These are phyloP conservation scores for Diaporthe vexans DNA, from an alignment of 2,329 filamentous ascomycete genomes.

Conservation along the genomic window DNA sequence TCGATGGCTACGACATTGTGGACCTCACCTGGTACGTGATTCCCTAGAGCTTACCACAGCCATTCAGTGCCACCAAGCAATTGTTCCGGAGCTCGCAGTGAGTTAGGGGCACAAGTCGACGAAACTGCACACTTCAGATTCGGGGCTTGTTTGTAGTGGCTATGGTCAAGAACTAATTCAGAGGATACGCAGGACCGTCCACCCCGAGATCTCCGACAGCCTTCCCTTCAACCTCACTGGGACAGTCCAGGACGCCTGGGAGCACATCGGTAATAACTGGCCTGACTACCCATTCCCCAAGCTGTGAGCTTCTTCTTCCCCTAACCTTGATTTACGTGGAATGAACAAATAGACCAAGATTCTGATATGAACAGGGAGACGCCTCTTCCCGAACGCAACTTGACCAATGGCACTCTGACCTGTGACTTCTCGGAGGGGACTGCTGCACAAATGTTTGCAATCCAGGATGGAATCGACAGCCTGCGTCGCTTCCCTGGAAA, in stretches of 20 bases:
- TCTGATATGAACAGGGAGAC: neutral
- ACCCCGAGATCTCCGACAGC: constrained; percentile 9
- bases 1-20: constrained; percentile 21
- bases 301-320: neutral
- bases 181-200: neutral
- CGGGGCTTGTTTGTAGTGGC: neutral
- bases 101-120: neutral
- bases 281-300: neutral
- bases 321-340: fast-evolving
- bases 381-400: neutral
- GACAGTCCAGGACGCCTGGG: constrained; percentile 32
- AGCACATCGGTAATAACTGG: neutral
- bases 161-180: neutral
- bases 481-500: constrained; percentile 6
- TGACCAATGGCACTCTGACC: neutral
- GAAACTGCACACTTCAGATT: neutral
- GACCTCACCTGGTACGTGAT: constrained; percentile 25
- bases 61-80: neutral
- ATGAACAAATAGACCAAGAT: neutral
- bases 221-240: constrained; percentile 20
- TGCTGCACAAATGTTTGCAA: neutral
- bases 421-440: neutral
- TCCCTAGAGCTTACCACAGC: too few relatives aligned
- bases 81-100: too few relatives aligned
- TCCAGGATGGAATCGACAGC: neutral